Conservation (phyloP, 495 filamentous ascomycete genomes). For the Rhizodiscina lignyota region DNA sequence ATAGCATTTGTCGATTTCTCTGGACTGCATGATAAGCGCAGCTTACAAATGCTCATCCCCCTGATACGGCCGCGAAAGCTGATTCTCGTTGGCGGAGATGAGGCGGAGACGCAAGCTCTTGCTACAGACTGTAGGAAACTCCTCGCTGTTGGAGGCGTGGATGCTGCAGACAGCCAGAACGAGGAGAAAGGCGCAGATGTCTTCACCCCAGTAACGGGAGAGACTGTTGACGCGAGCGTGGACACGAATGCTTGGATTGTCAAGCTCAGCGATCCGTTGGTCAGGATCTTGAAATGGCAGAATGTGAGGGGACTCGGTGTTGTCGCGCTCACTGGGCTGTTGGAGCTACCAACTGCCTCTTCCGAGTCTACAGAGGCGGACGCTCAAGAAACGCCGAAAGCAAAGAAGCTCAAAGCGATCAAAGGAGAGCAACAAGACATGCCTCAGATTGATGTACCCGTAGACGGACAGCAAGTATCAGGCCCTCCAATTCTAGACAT, state of each 20-base stretch:
- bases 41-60: constrained; percentile 84
- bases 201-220: constrained; percentile 60
- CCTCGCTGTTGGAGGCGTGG: constrained; percentile 33
- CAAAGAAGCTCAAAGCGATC: constrained; percentile 50
- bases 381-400: constrained; percentile 19
- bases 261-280: constrained; percentile 67
- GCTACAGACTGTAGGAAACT: constrained; percentile 70
- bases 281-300: constrained; percentile 83
- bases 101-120: constrained; percentile 57
- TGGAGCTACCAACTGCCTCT: constrained; percentile 22
- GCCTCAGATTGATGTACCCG: constrained; percentile 1
- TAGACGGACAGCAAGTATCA: constrained; percentile 17
- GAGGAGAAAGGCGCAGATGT: constrained; percentile 40
- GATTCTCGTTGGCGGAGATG: constrained; percentile 67
- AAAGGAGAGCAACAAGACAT: constrained; percentile 19
- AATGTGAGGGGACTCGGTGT: constrained; percentile 78
- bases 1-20: constrained; percentile 83
- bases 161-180: constrained; percentile 16
- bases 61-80: constrained; percentile 88
- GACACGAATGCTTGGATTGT: constrained; percentile 97
- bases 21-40: constrained; percentile 83
- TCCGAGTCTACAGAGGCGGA: constrained; percentile 20
- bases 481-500: constrained; percentile 55
- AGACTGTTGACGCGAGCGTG: constrained; percentile 71
- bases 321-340: constrained; percentile 63